Evolutionary conservation across 768 basidiomycete species (phyloP).

Genomic region (Collybiopsis luxurians): DNA sequence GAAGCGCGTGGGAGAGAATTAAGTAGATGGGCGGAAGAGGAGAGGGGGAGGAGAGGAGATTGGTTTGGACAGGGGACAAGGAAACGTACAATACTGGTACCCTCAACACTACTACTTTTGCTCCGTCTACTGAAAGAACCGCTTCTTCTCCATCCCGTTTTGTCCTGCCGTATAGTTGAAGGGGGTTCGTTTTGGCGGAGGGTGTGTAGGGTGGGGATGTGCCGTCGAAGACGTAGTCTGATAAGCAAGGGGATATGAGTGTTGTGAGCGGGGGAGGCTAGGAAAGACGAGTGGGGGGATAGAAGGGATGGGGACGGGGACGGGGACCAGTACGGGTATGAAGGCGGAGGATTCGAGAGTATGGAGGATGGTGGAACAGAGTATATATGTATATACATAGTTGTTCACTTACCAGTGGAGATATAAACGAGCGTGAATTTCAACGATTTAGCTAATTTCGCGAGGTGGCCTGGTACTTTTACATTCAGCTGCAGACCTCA

Average conservation of each 20-base stretch:
- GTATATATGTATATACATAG: neutral
- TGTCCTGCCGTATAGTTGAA: conserved; percentile 85
- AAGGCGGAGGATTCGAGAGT: no score
- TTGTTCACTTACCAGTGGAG: conserved; percentile 63
- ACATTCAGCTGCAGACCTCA: conserved; percentile 80
- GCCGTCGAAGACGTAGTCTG: conserved; percentile 96
- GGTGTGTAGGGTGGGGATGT: conserved; percentile 88
- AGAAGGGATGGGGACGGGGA: no score
- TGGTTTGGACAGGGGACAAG: no score
- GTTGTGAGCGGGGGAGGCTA: neutral
- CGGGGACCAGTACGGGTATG: no score
- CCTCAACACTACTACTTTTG: conserved; percentile 68
- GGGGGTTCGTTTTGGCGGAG: conserved; percentile 68
- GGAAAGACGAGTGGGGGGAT: no score
- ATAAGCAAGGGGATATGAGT: neutral
- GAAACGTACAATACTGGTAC: conserved; percentile 81
- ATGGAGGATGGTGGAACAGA: no score
- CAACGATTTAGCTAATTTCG: conserved; percentile 57
- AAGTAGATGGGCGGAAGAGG: neutral
- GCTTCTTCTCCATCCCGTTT: conserved; percentile 87
- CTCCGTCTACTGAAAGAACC: conserved; percentile 57
- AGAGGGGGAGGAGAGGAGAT: neutral
- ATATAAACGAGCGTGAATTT: conserved; percentile 83
- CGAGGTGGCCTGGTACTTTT: conserved; percentile 69
- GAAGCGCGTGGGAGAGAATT: neutral